Base-by-base conservation (phyloP, 192 early-diverging fungal genomes). In the Coemansia sp. region DNA sequence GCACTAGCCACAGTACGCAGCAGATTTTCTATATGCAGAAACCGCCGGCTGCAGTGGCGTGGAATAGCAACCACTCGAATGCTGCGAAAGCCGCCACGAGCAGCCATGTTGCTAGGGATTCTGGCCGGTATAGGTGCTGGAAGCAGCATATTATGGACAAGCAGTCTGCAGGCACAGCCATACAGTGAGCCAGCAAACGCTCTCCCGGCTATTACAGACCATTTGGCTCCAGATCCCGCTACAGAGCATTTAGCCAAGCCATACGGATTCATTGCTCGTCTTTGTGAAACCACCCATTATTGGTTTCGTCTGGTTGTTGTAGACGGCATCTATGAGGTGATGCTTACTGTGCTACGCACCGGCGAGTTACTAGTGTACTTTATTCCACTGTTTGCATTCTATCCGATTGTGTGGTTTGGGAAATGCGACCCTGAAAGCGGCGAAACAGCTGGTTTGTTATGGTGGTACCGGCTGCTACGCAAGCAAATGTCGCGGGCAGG, bases 391-490 rank as follows among this genome's bases (percentile, higher is more conserved):
- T 53, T 83, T 1, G 28, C 86, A 9, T 57, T 83, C 0, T 66
- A 81, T 14, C 91, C 92, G 0, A 51, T 67, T 0, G 70, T 84
- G 37, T 83, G 80, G 35, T 67, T 89, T 37, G 90, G 90, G 1
- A 46, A 49, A 31, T 48, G 67, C 16, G 42, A 60, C n/a, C 55
- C 65, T 19, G 68, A 84, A 18, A 46, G 77, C 35, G 57, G 75
- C 49, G 87, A 88, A 43, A 71, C 73, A 7, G 51, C 79, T 6
- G 85, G 86, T 14, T 65, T 82, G 2, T 49, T 95, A 3, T 93
- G 88, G 90, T 98, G 94, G 92, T 90, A 94, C 66, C 62, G 78
- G 23, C 74, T 90, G 13, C 50, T 96, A 15, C 85, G 93, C 39
- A 79, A 50, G 46, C 84, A 87, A 47, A 88, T 95, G 83, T 91